phyloP scores from a whole-genome alignment of 2,329 filamentous ascomycete genomes.

The Aspergillus vadensis region DNA sequence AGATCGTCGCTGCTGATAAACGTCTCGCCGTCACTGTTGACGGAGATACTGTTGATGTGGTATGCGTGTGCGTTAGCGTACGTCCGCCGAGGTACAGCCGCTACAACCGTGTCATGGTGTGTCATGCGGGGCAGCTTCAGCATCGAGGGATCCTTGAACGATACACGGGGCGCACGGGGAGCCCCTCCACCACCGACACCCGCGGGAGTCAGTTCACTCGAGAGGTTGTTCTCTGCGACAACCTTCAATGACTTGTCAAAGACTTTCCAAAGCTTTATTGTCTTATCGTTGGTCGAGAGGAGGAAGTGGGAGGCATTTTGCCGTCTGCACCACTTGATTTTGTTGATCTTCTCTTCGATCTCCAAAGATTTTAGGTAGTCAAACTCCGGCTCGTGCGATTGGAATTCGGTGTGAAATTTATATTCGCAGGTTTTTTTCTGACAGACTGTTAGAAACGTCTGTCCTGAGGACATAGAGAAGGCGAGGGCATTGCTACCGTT shows the following conservation, averaged over 20 bases:
- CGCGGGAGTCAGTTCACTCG: conserved; percentile 83
- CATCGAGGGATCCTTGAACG: conserved; percentile 78
- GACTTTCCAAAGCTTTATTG: conserved; percentile 99
- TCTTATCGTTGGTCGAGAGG: conserved; percentile 98
- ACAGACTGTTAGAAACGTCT: conserved; percentile 35
- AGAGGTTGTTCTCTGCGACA: conserved; percentile 97
- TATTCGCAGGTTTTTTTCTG: conserved; percentile 99
- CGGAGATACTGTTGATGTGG: conserved; percentile 99
- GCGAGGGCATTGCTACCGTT: conserved; percentile 61
- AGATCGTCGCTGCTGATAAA: conserved; percentile 99
- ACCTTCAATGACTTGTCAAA: conserved; percentile 99
- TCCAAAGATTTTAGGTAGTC: conserved; percentile 99
- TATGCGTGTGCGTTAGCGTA: conserved; percentile 99
- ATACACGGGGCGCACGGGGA: conserved; percentile 68
- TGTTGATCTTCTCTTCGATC: conserved; percentile 99
- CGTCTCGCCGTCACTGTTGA: conserved; percentile 98
- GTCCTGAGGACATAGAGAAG: conserved; percentile 6
- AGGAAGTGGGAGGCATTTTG: conserved; percentile 99
- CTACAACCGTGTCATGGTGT: conserved; percentile 97
- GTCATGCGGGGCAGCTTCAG: conserved; percentile 94
- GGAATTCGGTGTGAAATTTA: conserved; percentile 99
- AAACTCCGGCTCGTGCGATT: conserved; percentile 99
- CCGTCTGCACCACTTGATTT: conserved; percentile 99
- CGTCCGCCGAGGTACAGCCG: conserved; percentile 90
- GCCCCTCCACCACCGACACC: conserved; percentile 72